Base-by-base conservation (phyloP, 2,329 filamentous ascomycete species). In the Acephala macrosclerotiorum region DNA sequence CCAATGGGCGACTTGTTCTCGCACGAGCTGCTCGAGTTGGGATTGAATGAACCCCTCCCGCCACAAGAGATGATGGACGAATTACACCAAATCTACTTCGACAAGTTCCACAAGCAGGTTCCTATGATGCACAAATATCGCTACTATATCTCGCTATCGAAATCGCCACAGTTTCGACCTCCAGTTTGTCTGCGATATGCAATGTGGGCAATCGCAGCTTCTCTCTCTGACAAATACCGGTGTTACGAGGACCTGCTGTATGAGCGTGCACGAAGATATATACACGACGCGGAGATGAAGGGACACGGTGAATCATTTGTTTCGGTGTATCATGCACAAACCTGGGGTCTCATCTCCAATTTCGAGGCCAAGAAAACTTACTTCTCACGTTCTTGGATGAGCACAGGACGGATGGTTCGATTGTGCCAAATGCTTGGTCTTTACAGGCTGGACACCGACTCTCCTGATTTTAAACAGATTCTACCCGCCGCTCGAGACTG, bases 301-400 rank as follows among this genome's bases (percentile, higher is more conserved):
- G 91, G 2, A 83, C 91, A 69, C 59, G 95, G 94, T 20, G 94
- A 97, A 76, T 82, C 85, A 63, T 92, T 95, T 68, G 87, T 97
- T 71, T 92, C 89, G 0, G 76, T 97, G n/a, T 84, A 85, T 3
- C 91, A 96, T 75, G 91, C 90, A 14, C 95, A 97, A 76, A 84
- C 91, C 0, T 97, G 93, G 93, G 83, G 85, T 1, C 80, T 97
- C 5, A 85, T 94, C 45, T 85, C 87, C 2, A 88, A 85, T 1
- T 93, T 94, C 73, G 95, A 98, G 77, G 96, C 95, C 72, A 94
- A 91, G 75, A 85, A 86, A 70, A 91, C 97, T 85, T 88, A 90
- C 71, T 97, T 97, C 73, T 94, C 93, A 0, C 85, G 94, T 66
- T 92, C 94, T 1, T 94, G 93, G 82, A 87, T 97, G 81, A 97